These are phyloP conservation scores for Eremomyces bilateralis DNA, from an alignment of 495 filamentous ascomycete genomes.

Conservation along the genomic window DNA sequence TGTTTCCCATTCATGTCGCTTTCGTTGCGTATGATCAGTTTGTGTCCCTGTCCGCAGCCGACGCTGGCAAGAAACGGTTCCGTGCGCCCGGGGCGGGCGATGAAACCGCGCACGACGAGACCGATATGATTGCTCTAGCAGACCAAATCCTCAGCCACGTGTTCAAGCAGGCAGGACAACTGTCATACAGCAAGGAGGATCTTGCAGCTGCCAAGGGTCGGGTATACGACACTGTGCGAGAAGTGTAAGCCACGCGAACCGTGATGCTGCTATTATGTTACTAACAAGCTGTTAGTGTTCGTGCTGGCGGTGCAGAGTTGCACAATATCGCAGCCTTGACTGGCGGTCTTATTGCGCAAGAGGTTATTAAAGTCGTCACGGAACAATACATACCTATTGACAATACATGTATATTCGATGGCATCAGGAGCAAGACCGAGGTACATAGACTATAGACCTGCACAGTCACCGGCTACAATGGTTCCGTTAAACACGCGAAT, in stretches of 20 bases:
- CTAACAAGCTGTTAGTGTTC: constrained; percentile 22
- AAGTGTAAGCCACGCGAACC: constrained; percentile 13
- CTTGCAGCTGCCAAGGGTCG: constrained; percentile 24
- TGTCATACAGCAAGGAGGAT: constrained; percentile 22
- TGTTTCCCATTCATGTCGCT: constrained; percentile 61
- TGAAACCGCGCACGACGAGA: constrained; percentile 6
- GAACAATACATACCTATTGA: constrained; percentile 91
- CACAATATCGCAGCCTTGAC: constrained; percentile 86
- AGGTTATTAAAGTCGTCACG: constrained; percentile 88
- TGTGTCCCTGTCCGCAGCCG: too few relatives aligned
- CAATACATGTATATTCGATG: constrained; percentile 86
- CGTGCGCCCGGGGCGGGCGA: too few relatives aligned
- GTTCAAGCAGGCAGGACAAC: constrained; percentile 25
- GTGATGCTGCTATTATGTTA: not conserved
- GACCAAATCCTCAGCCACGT: constrained; percentile 25
- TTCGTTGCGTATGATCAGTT: constrained; percentile 41
- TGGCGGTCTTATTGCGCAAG: constrained; percentile 85
- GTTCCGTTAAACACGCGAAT: too few relatives aligned
- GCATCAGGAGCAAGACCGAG: constrained; percentile 55
- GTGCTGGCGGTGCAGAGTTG: constrained; percentile 67
- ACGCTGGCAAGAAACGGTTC: too few relatives aligned
- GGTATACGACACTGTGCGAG: constrained; percentile 13
- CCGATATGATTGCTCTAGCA: constrained; percentile 15
- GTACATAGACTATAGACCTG: constrained; percentile 28
- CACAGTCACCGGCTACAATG: too few relatives aligned